Conservation (phyloP, 768 basidiomycete genomes). For the Crucibulum laeve region DNA sequence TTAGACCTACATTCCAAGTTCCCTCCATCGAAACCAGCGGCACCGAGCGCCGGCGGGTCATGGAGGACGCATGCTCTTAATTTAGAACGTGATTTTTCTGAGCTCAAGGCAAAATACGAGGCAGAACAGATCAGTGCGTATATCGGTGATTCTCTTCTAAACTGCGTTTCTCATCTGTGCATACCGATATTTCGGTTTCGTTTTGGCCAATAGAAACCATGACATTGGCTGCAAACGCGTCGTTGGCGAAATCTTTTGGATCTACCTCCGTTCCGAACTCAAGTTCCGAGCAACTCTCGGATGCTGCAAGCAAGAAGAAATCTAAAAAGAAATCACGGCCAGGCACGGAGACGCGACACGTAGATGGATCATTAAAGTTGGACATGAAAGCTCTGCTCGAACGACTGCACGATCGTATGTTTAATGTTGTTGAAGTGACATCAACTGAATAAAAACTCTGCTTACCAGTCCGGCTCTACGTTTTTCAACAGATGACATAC, state of each 20-base stretch:
- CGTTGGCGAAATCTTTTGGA: constrained; percentile 11
- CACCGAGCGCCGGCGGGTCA: constrained; percentile 15
- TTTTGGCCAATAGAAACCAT: too few species aligned
- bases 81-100: constrained; percentile 33
- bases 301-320: constrained; percentile 11
- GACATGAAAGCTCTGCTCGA: constrained; percentile 15
- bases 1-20: constrained; percentile 35
- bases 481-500: too few species aligned
- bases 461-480: too few species aligned
- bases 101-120: constrained; percentile 35
- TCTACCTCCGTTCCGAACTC: constrained; percentile 8
- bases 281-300: constrained; percentile 8
- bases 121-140: constrained; percentile 35
- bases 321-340: constrained; percentile 12
- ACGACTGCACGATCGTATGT: constrained; percentile 10
- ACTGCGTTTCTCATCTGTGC: too few species aligned
- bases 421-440: too few species aligned
- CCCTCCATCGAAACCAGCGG: constrained; percentile 14
- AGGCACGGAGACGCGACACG: background rate
- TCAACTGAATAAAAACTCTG: too few species aligned
- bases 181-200: too few species aligned
- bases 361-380: background rate
- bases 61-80: constrained; percentile 40
- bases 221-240: too few species aligned
- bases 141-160: background rate